Base-by-base conservation (phyloP, 78 protist genomes). In the Trichosphaerium sp. region DNA sequence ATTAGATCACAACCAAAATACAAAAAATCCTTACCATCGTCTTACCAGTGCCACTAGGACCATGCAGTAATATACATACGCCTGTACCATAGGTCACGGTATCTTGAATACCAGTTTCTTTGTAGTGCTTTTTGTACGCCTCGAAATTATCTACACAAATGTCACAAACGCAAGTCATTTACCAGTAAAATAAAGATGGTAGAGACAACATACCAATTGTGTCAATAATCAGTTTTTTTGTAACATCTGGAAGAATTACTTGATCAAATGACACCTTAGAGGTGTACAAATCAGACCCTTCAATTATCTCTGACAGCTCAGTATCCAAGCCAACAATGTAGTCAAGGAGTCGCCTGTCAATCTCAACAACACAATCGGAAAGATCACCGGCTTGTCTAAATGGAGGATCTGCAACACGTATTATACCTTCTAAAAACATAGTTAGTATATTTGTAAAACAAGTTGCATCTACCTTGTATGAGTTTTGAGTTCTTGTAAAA, bases 41-140 rank as follows among this genome's bases (percentile, higher is more conserved):
- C 55, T 79, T 79, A 2, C 85, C 85, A 6, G 85, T 80, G 18
- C 85, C 85, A 14, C 57, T 23, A 7, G 71, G 76, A 8, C 85
- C 85, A 28, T 58, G 37, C 68, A 80, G 78, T 28, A 80, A 55
- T 23, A n/a, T n/a, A 34, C 42, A 25, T n/a, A n/a, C n/a, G n/a
- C n/a, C n/a, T n/a, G n/a, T n/a, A 8, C 69, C 72, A 39, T 55
- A 40, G 18, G 82, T 1, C 18, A 69, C 48, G 47, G 23, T 15
- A n/a, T 74, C 74, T 10, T 68, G 71, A 23, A 49, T 12, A 8
- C 80, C 80, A 25, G 73, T 4, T 21, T 8, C 26, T 23, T 77
- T 79, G 37, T 64, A 54, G 61, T 34, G 47, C 7, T 25, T 6
- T 74, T 81, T 28, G 44, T 74, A 80, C 8, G 32, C 40, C 10